A percentile compares a stretch with the other conserved stretches of the same genome.
phyloP scores from a whole-genome alignment of 2,329 filamentous ascomycete genomes.

The Ophiostoma montium region DNA sequence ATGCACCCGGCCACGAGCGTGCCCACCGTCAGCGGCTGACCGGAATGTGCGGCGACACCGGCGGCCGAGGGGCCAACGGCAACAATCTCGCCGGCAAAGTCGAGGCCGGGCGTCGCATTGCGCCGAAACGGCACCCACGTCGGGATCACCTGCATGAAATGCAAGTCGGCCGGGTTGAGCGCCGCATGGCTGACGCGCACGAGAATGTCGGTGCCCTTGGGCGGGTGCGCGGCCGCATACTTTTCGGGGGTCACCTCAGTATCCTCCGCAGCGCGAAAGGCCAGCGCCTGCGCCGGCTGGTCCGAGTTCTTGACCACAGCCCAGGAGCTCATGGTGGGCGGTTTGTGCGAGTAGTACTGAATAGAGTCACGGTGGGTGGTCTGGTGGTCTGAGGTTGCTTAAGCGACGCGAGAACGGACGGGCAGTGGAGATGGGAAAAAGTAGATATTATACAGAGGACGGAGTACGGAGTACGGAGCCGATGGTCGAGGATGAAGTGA shows the following conservation, averaged over 20 bases:
- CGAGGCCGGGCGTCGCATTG: constrained; percentile 19
- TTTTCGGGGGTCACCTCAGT: background rate
- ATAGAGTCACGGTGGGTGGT: too few relatives aligned
- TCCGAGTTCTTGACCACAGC: constrained; percentile 17
- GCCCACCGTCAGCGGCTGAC: constrained; percentile 14
- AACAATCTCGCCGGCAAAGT: constrained; percentile 22
- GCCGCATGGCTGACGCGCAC: constrained; percentile 21
- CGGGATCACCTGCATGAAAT: constrained; percentile 19
- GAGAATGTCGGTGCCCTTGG: constrained; percentile 16
- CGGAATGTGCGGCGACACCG: background rate
- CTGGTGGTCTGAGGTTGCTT: too few relatives aligned
- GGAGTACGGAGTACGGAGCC: too few relatives aligned
- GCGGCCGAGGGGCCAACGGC: constrained; percentile 15
- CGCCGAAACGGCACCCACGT: constrained; percentile 20
- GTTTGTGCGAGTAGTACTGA: too few relatives aligned
- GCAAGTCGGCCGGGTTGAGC: constrained; percentile 24
- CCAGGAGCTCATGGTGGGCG: constrained; percentile 20
- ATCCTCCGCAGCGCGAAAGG: constrained; percentile 8
- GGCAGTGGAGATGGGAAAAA: too few relatives aligned
- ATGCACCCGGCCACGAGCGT: constrained; percentile 20
- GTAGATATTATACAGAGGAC: too few relatives aligned
- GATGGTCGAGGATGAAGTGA: background rate
- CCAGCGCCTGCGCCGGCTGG: constrained; percentile 15
- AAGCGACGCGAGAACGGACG: too few relatives aligned
- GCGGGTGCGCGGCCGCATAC: constrained; percentile 10